phyloP scores from a whole-genome alignment of 164 flowering plant genomes.

The Kingdonia uniflora region DNA sequence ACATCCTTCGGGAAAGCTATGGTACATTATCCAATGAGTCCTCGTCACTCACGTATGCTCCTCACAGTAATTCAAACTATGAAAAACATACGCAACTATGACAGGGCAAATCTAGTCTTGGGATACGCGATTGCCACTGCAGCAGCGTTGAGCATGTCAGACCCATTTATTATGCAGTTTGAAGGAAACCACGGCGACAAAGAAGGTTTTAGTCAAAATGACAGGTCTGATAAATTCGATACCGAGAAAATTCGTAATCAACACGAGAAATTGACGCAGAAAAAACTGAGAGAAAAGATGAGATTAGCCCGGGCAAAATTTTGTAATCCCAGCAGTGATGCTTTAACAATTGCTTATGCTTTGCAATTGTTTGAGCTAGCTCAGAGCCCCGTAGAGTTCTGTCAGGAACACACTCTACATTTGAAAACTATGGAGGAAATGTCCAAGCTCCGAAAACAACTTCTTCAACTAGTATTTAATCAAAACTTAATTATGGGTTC shows the following conservation, averaged over 20 bases:
- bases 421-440: conserved; percentile 91
- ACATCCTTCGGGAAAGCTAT: conserved; percentile 79
- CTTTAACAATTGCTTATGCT: conserved; percentile 66
- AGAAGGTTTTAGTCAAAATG: conserved; percentile 22
- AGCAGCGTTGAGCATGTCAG: conserved; percentile 74
- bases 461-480: conserved; percentile 58
- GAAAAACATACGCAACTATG: conserved; percentile 27
- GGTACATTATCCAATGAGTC: conserved; percentile 93
- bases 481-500: conserved; percentile 18
- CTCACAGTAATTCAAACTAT: conserved; percentile 70
- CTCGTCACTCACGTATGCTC: conserved; percentile 96
- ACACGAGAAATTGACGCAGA: conserved; percentile 43
- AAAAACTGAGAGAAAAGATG: conserved; percentile 46
- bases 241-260: conserved; percentile 13
- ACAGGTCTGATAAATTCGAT: conserved; percentile 10
- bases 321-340: conserved; percentile 74
- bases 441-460: conserved; percentile 86
- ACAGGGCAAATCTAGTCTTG: conserved; percentile 56
- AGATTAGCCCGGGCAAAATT: conserved; percentile 55
- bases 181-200: conserved; percentile 28
- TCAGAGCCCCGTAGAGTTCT: conserved; percentile 41
- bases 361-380: conserved; percentile 75
- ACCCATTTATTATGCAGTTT: conserved; percentile 54
- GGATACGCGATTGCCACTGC: conserved; percentile 82
- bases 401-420: conserved; percentile 47